These are phyloP conservation scores for Pseudogymnoascus sp. DNA, from an alignment of 2,329 filamentous ascomycete species.

Conservation along the genomic window DNA sequence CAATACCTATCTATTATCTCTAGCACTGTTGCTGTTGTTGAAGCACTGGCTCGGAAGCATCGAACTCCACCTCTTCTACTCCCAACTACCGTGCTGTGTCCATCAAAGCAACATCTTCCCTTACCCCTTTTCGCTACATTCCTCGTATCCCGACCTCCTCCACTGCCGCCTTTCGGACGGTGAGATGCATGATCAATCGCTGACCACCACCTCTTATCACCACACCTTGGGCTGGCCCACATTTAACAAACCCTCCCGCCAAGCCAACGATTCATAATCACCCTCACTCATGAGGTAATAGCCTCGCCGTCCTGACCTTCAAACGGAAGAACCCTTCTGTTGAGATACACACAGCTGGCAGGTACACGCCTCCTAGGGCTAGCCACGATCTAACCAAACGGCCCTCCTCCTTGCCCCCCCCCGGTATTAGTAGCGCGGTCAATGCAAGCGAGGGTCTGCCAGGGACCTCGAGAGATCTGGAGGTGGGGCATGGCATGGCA, in stretches of 20 bases:
- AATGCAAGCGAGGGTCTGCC: not conserved
- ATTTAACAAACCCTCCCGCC: not conserved
- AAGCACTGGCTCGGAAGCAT: not conserved
- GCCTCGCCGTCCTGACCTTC: not conserved
- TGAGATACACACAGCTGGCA: not conserved
- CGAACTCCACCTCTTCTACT: not conserved
- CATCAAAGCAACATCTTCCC: not conserved
- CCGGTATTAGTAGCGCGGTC: not conserved
- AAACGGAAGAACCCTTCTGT: not conserved
- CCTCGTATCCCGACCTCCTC: not conserved
- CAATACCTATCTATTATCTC: not conserved
- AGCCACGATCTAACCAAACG: not conserved
- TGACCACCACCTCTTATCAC: not conserved
- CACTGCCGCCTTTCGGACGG: not conserved
- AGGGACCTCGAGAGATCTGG: not conserved
- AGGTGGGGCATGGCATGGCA: not conserved
- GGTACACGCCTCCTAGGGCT: not conserved
- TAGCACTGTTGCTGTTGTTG: not conserved
- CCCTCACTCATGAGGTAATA: not conserved
- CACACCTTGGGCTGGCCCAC: not conserved
- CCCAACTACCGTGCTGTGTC: not conserved
- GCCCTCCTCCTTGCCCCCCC: not conserved
- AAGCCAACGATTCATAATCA: not conserved
- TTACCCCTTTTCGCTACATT: not conserved
- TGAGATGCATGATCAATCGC: not conserved